Percentiles rank a stretch among this genome's conserved stretches.
Evolutionary conservation across 306 rosid species (phyloP).

Genomic region (Cucurbita moschata): DNA sequence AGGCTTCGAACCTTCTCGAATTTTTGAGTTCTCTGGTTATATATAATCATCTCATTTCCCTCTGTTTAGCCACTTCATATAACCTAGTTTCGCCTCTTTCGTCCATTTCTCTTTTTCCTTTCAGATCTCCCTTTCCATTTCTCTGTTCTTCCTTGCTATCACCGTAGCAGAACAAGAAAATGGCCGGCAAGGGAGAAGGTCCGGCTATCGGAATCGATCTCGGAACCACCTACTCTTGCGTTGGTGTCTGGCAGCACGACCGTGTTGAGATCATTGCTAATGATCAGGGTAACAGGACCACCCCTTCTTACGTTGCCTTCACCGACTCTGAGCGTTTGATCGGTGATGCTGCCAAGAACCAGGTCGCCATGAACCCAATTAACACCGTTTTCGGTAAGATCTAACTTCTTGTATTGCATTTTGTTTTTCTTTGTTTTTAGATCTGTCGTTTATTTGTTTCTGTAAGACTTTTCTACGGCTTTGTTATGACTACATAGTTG

Average conservation of each 20-base stretch:
- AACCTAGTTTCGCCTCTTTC: not conserved
- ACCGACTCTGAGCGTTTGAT: slow-evolving; percentile 46
- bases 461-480: too few relatives aligned
- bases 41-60: slow-evolving; percentile 13
- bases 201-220: slow-evolving; percentile 67
- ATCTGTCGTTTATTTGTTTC: not conserved
- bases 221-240: slow-evolving; percentile 57
- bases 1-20: slow-evolving; percentile 39
- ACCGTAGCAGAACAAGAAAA: not conserved
- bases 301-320: slow-evolving; percentile 51
- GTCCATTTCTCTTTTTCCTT: not conserved
- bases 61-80: accelerated
- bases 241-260: slow-evolving; percentile 55
- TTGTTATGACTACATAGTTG: not conserved
- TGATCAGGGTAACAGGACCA: slow-evolving; percentile 59
- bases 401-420: not conserved
- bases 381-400: slow-evolving; percentile 55
- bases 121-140: not conserved
- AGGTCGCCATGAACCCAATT: slow-evolving; percentile 48
- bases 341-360: slow-evolving; percentile 60
- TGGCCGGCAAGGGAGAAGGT: slow-evolving; percentile 65
- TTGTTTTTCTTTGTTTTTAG: not conserved
- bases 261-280: slow-evolving; percentile 62
- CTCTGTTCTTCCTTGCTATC: not conserved
- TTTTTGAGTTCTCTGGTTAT: slow-evolving; percentile 2